Evolutionary conservation across 352 stramenopile species (phyloP).

Genomic region (Phytophthora syringae): DNA sequence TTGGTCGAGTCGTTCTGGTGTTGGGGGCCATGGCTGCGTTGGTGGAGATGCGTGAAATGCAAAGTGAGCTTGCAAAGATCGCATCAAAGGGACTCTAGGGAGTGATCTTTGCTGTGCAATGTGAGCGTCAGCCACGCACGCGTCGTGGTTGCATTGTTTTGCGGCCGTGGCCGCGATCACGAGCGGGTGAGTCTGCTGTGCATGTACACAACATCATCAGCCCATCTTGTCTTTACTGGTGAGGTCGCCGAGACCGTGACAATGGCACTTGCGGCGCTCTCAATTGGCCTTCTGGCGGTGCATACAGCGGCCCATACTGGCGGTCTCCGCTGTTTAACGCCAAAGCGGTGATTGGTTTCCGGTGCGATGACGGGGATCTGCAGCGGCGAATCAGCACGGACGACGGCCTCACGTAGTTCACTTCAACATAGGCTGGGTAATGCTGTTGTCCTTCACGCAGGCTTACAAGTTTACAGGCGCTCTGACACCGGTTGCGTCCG

Average conservation of each 20-base stretch:
- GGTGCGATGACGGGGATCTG: not conserved
- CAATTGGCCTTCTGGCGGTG: not conserved
- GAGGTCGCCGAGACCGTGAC: not conserved
- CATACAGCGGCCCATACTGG: constrained; percentile 3
- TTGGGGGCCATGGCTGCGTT: constrained; percentile 32
- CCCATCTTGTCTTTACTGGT: not conserved
- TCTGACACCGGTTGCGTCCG: constrained; percentile 14
- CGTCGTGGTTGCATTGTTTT: constrained; percentile 12
- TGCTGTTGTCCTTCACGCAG: not conserved
- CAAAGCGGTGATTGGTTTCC: constrained; percentile 11
- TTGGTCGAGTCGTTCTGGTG: constrained; percentile 19
- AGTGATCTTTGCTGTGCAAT: no score
- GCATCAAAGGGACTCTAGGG: not conserved
- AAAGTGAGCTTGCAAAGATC: constrained; percentile 7
- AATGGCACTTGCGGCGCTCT: not conserved
- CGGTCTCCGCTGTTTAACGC: not conserved
- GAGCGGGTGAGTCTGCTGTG: not conserved
- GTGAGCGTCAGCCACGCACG: not conserved
- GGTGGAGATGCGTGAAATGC: constrained; percentile 20
- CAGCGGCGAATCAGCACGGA: constrained; percentile 10
- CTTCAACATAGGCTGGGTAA: constrained; percentile 20
- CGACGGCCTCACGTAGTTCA: constrained; percentile 17
- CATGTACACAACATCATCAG: not conserved
- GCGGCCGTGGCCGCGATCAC: not conserved
- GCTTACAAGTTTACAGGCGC: not conserved